Evolutionary conservation across 2,329 filamentous ascomycete genomes (phyloP), one percentile per base, ranked within the genome.

Genomic region (Rugonectria rugulosa): DNA sequence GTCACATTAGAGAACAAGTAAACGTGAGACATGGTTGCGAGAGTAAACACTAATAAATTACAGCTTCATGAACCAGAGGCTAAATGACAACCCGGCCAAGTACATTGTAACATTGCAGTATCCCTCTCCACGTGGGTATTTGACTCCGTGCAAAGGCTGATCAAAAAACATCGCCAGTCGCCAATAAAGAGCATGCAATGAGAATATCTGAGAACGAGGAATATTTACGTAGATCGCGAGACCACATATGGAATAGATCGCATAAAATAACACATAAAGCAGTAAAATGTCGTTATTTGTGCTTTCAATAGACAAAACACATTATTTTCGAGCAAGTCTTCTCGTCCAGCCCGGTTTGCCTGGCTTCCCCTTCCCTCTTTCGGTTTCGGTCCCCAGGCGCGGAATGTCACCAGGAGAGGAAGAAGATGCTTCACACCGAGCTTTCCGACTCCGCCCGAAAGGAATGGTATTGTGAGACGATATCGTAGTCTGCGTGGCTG

Each of bases 21-120:
- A 10, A n/a, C 7, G 38, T 20, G 36, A 31, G 21, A 41, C 4
- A 24, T 32, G 23, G 21, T 43, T 24, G 43, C 36, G 36, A 61
- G 59, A 71, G 72, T 73, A 75, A 68, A 75, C 70, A 76, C 69
- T 76, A 74, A 66, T 73, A 72, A 73, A 78, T 77, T 78, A 78
- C 74, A 76, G 70, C 70, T 74, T 73, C 74, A 76, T 69, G 71
- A 74, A 75, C 69, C 70, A 72, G 67, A 75, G 71, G 72, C 72
- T 65, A 68, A 68, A 71, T 70, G 63, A 68, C 68, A 72, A 56
- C 64, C 62, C 63, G 56, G 61, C 60, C 57, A 60, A 47, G 58
- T 61, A 56, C 53, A 57, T 56, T 53, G 52, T 65, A n/a, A 65
- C 53, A 62, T 67, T 40, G 57, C 63, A 66, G 48, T 58, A 53